phyloP scores from a whole-genome alignment of 495 filamentous ascomycete species.

The Chaetomidium leptoderma region DNA sequence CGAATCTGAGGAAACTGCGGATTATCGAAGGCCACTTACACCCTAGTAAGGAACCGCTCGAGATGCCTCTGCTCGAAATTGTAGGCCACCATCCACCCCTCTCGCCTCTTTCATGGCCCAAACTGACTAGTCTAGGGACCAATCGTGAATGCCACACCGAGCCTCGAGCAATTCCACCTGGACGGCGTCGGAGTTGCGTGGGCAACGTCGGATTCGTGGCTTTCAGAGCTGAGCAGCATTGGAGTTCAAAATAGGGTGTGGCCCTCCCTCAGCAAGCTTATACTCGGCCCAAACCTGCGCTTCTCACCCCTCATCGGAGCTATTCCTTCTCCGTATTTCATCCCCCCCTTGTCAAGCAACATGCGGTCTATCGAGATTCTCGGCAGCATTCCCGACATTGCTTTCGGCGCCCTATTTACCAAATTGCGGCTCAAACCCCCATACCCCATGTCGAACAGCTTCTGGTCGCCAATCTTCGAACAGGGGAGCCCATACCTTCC shows the following conservation, averaged over 20 bases:
- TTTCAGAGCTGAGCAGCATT: neutral
- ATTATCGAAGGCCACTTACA: neutral
- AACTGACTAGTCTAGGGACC: constrained; percentile 1
- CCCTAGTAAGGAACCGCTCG: neutral
- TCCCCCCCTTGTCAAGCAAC: constrained; percentile 11
- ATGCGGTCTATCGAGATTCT: constrained; percentile 16
- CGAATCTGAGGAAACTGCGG: constrained; percentile 7
- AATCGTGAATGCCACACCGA: constrained; percentile 8
- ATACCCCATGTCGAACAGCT: neutral
- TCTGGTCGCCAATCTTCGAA: neutral
- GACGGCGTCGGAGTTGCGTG: constrained; percentile 6
- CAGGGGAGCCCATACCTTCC: constrained; percentile 2
- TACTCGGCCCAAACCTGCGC: neutral
- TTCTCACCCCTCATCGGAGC: neutral
- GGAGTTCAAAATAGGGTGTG: constrained; percentile 10
- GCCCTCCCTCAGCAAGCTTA: constrained; percentile 8
- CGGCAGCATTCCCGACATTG: neutral
- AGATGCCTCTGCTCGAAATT: neutral
- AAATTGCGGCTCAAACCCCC: neutral
- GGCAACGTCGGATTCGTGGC: neutral
- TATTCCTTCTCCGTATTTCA: neutral
- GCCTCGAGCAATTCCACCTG: constrained; percentile 22
- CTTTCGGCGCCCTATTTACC: constrained; percentile 11
- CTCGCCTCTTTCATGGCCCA: neutral
- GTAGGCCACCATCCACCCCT: neutral